Base-by-base conservation (phyloP, 192 early-diverging fungal species). In the Coemansia sp. region DNA sequence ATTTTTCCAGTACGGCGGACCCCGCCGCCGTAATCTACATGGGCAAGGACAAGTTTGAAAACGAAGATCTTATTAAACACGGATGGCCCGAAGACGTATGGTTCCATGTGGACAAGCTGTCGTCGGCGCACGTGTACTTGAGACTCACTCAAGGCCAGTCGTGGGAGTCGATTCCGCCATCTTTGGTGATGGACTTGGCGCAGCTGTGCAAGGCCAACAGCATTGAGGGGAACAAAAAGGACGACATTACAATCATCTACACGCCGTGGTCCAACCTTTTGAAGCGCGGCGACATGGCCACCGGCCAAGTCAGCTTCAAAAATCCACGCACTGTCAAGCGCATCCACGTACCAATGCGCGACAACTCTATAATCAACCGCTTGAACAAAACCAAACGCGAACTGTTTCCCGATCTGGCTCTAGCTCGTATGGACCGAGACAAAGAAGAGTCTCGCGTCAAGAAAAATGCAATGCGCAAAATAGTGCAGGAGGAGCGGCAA, bases 31-130 rank as follows among this genome's bases (percentile, higher is more conserved):
- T 77, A 23, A 88, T 99, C 38, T 99, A 96, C 71, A 96, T 99
- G 94, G 97, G 97, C 63, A 96, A 93, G 74, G 95, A 99, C 84
- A 98, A 97, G 78, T 95, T 88, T 72, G 97, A 99, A 78, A 99
- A 96, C 84, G 95, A 95, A 57, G 95, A 96, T 22, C 75, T 97
- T 45, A 97, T 97, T 51, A 95, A 93, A 68, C 87, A 96, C 74
- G 96, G 94, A 17, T 98, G 91, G 82, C 90, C 91, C 25, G 89
- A 97, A 71, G 97, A 97, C 71, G 92, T 97, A 3, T 81, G 78
- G 92, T 98, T 98, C 74, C 96, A 98, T 82, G 95, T 92, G 16
- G 95, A 97, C 82, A 98, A 98, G 84, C 86, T 98, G 16, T 95
- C 93, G 5, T 93, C 91, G 54, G 97, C 97, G 4, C 97, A 99